Base-by-base conservation (phyloP, 768 basidiomycete species). In the Clavulina sp. region DNA sequence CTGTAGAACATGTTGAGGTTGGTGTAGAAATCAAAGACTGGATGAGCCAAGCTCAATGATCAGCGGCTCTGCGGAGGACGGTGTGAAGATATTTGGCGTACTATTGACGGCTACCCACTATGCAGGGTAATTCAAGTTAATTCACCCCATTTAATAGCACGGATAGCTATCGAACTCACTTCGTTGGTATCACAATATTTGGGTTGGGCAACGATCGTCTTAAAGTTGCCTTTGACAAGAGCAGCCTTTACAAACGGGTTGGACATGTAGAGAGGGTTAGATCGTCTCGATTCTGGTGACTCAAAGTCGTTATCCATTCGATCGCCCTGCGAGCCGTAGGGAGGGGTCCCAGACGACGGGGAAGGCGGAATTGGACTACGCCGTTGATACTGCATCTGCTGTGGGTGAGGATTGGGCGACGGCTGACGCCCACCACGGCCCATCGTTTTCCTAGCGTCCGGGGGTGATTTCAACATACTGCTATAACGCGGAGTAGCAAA, bases 1-100 rank as follows among this genome's bases (percentile, higher is more conserved):
- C 89, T 91, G 64, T 95, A 96, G 65, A 96, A 97, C 65, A 87
- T 81, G 66, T 97, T 96, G 58, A 97, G 71, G 64, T 95, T 96
- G 62, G 84, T 85, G 64, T 93, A 97, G 66, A 97, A 95, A 67
- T 97, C 93, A 60, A 84, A 93, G 43, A 97, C 93, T 97, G 55
- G 7, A 4, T 26, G 30, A 52, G 52, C 16, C 47, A 31, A 52
- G 5, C 50, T 6, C 7, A 7, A 49, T 49, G 6, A 51, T 21
- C 43, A 7, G 9, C 16, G 9, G 23, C 9, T 38, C 9, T 19
- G 19, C 34, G 7, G 9, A 38, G 19, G 34, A 38, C 34, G 7
- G 34, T 7, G 9, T 7, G 34, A 7, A 38, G 34, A 19, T 7
- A 38, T 38, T 38, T 7, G 34, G 19, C 34, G 34, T 38, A 93